Percentiles rank a stretch among this genome's conserved stretches.
Evolutionary conservation across 2,329 filamentous ascomycete genomes (phyloP).

Genomic region (Aspergillus transmontanensis): DNA sequence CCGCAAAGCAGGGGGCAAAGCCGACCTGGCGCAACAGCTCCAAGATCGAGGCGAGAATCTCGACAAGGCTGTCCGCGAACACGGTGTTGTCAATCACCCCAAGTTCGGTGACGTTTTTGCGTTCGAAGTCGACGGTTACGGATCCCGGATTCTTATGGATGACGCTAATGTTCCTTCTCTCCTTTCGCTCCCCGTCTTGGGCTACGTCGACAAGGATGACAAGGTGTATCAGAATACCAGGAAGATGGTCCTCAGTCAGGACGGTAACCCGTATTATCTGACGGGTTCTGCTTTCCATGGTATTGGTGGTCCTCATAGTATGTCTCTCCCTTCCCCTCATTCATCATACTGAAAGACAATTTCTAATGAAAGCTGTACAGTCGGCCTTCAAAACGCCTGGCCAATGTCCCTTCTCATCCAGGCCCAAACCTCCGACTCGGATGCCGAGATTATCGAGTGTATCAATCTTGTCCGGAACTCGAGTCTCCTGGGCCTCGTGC

Average conservation of each 20-base stretch:
- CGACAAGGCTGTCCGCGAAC: slow-evolving; percentile 75
- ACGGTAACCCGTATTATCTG: slow-evolving; percentile 87
- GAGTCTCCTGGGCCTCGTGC: slow-evolving; percentile 76
- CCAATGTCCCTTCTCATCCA: slow-evolving; percentile 94
- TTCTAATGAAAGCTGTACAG: slow-evolving; percentile 40
- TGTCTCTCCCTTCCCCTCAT: slow-evolving; percentile 24
- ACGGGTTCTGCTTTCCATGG: slow-evolving; percentile 76
- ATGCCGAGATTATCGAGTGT: slow-evolving; percentile 74
- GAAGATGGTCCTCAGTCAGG: slow-evolving; percentile 73
- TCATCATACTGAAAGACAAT: background rate
- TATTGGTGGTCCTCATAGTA: slow-evolving; percentile 76
- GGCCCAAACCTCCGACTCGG: slow-evolving; percentile 82
- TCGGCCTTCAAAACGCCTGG: slow-evolving; percentile 90
- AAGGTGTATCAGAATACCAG: slow-evolving; percentile 84
- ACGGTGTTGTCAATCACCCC: slow-evolving; percentile 66
- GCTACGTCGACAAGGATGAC: slow-evolving; percentile 62
- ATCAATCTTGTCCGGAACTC: slow-evolving; percentile 74
- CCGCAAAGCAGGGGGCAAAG: slow-evolving; percentile 57
- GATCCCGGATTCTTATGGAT: slow-evolving; percentile 64
- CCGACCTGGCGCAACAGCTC: slow-evolving; percentile 51
- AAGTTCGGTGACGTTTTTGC: slow-evolving; percentile 63
- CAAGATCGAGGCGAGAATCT: slow-evolving; percentile 66
- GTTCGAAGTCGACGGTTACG: slow-evolving; percentile 67
- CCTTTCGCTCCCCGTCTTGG: slow-evolving; percentile 61
- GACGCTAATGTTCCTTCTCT: slow-evolving; percentile 67